phyloP scores from a whole-genome alignment of 306 rosid genomes.

The Parietaria judaica region DNA sequence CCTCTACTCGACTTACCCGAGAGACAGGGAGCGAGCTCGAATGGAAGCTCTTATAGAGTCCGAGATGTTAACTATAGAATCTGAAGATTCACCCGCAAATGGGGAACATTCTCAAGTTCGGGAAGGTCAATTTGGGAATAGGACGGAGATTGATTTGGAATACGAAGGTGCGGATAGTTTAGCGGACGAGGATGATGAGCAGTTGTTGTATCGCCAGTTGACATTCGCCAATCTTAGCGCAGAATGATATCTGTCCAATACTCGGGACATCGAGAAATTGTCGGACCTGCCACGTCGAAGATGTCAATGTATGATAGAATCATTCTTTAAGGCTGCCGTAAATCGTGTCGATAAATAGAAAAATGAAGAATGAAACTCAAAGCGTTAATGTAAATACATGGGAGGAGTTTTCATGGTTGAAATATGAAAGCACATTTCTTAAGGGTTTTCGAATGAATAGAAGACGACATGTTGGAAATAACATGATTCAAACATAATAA shows the following conservation, averaged over 20 bases:
- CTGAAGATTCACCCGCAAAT: constrained; percentile 19
- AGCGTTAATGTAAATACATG: too few relatives aligned
- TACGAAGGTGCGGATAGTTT: constrained; percentile 37
- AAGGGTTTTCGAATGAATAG: too few relatives aligned
- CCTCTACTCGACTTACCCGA: constrained; percentile 44
- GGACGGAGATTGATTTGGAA: constrained; percentile 32
- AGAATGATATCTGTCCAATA: constrained; percentile 6
- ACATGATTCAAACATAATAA: too few relatives aligned
- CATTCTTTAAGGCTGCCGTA: too few relatives aligned
- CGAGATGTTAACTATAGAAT: constrained; percentile 38
- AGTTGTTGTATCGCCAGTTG: constrained; percentile 44
- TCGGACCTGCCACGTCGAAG: neutral
- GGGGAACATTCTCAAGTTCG: constrained; percentile 12
- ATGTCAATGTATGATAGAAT: too few relatives aligned
- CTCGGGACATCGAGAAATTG: neutral
- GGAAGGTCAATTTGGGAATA: constrained; percentile 22
- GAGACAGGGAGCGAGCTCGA: constrained; percentile 45
- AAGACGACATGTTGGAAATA: too few relatives aligned
- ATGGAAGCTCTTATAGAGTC: constrained; percentile 49
- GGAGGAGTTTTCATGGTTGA: too few relatives aligned
- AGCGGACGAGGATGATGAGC: constrained; percentile 49
- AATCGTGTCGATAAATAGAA: too few relatives aligned
- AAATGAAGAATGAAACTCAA: neutral
- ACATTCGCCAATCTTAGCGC: constrained; percentile 33
- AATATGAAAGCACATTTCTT: too few relatives aligned